phyloP scores from a whole-genome alignment of 108 stramenopile species.

The Skeletonema tropicum region DNA sequence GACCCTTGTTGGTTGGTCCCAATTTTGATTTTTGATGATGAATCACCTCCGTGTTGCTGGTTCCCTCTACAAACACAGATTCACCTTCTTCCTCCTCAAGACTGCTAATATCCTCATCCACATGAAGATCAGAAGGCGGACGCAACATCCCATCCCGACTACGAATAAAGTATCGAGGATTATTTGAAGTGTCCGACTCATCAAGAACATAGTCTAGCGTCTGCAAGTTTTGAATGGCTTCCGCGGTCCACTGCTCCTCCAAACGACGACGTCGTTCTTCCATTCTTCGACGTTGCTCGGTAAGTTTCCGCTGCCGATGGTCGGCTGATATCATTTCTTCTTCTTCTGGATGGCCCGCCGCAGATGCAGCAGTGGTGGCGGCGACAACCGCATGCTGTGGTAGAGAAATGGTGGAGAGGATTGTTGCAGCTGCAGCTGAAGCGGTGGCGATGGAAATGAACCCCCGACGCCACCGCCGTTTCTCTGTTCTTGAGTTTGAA shows the following conservation, averaged over 20 bases:
- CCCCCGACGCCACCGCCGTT: background rate
- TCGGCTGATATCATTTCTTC: background rate
- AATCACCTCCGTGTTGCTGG: background rate
- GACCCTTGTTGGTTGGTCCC: background rate
- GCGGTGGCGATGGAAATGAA: background rate
- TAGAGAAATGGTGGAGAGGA: background rate
- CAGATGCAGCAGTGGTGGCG: background rate
- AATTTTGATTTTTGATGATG: conserved; percentile 1
- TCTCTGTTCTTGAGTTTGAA: background rate
- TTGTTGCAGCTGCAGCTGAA: background rate
- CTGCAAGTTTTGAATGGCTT: background rate
- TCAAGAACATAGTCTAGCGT: background rate
- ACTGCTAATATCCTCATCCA: background rate
- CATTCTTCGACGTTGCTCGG: conserved; percentile 7
- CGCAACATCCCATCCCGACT: background rate
- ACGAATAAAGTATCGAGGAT: background rate
- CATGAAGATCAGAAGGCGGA: background rate
- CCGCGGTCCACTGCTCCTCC: background rate
- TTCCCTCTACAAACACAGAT: background rate
- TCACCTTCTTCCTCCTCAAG: background rate
- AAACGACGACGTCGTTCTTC: background rate
- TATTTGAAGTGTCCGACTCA: conserved; percentile 1
- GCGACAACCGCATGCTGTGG: background rate
- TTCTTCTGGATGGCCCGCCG: background rate
- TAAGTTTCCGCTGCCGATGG: background rate